Base-by-base conservation (phyloP, 1,139 yeast genomes). In the Diutina catenulata region DNA sequence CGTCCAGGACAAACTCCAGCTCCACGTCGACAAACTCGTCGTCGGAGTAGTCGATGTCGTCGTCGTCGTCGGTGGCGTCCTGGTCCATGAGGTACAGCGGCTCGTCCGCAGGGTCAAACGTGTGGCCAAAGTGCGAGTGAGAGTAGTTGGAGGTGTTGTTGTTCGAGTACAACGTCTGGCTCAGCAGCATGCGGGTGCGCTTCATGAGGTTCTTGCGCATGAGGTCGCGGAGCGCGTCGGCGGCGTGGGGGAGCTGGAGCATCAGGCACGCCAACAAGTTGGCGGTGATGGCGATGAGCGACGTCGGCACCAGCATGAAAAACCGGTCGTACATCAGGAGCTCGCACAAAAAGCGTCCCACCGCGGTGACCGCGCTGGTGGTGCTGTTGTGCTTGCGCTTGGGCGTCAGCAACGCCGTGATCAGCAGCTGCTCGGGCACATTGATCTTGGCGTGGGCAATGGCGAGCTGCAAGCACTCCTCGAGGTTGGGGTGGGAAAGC, bases 261-360 rank as follows among this genome's bases (percentile, higher is more conserved):
- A 86, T 74, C 39, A 81, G 74, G 46, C 84, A 73, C 11, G 95
- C 84, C 47, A 88, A 57, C 39, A 80, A 55, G 49, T 80, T 76
- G 21, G 91, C 80, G 1, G 93, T 68, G 19, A 75, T 60, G 7
- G 94, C 81, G 22, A 84, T 66, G 37, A 74, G 52, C 1, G 87
- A 74, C 0, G 87, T 64, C 14, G 78, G 69, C 42, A 72, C 69
- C 31, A 71, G 66, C 39, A 87, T 59, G 50, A 80, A 83, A 35
- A 68, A 68, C 45, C 82, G 72, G 46, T 81, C 81, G 54, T 80
- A 87, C 19, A 86, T 59, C 0, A 95, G 68, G 39, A 82, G 59
- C 56, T 86, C 95, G 53, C 93, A 77, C 27, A 86, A 65, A 50
- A 78, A 82, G 45, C 84, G 64, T 2, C 80, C 64, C 36, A 76